Conservation (phyloP, 1,284 basidiomycete genomes). For the Ceratobasidium theobromae region DNA sequence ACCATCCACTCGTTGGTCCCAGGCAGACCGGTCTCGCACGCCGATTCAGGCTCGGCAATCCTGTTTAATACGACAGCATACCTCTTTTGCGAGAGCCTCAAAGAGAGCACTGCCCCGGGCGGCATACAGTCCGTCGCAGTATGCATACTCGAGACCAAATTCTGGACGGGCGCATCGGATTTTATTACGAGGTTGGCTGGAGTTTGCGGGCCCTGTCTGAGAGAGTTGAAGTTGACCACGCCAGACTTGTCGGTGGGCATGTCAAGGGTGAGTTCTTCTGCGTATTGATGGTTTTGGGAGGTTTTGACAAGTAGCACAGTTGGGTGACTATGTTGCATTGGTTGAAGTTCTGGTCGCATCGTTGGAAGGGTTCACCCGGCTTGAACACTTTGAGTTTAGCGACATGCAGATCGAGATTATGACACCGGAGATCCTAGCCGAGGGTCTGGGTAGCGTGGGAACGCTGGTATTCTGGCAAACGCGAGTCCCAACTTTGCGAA, state of each 20-base stretch:
- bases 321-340: background rate
- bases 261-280: background rate
- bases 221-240: background rate
- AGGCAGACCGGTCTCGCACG: constrained; percentile 3
- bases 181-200: constrained; percentile 6
- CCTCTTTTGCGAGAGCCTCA: constrained; percentile 8
- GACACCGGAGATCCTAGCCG: background rate
- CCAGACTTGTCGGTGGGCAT: constrained; percentile 14
- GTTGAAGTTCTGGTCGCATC: constrained; percentile 21
- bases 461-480: constrained; percentile 11
- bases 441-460: constrained; percentile 10
- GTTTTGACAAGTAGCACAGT: background rate
- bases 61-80: background rate
- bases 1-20: constrained; percentile 19
- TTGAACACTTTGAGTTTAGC: constrained; percentile 4
- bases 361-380: background rate
- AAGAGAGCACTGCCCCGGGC: background rate
- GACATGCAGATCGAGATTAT: background rate
- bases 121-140: constrained; percentile 13
- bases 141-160: constrained; percentile 16
- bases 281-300: background rate
- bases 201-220: constrained; percentile 2
- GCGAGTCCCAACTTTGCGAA: background rate
- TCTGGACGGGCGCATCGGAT: constrained; percentile 27
- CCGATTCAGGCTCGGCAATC: background rate